Conservation (phyloP, 345 rosid species). For the Acer negundo region DNA sequence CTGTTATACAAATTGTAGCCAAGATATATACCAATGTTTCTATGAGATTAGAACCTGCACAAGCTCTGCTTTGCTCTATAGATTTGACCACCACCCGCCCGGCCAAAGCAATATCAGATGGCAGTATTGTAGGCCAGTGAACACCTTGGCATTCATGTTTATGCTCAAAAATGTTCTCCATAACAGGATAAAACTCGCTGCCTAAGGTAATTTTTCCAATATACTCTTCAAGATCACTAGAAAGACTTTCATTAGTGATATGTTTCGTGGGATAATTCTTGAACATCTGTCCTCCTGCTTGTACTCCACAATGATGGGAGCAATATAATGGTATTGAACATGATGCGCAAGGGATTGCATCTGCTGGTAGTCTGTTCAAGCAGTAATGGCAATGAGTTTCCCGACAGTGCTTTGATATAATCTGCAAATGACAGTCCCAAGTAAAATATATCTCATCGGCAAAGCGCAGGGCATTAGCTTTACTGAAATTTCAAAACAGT, state of each 20-base stretch:
- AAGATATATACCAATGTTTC: constrained; percentile 47
- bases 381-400: constrained; percentile 86
- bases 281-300: constrained; percentile 49
- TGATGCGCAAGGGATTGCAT: constrained; percentile 66
- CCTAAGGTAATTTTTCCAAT: constrained; percentile 38
- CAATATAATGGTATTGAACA: constrained; percentile 81
- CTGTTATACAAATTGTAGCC: neutral
- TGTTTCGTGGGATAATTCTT: constrained; percentile 25
- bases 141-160: constrained; percentile 79
- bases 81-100: constrained; percentile 66
- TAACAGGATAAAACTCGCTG: constrained; percentile 22
- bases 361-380: constrained; percentile 72
- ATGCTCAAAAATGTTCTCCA: constrained; percentile 60
- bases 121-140: constrained; percentile 76
- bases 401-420: constrained; percentile 63
- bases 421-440: constrained; percentile 35
- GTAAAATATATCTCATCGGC: constrained; percentile 7
- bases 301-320: constrained; percentile 63
- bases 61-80: constrained; percentile 38
- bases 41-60: constrained; percentile 30
- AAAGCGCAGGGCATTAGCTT: neutral
- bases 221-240: constrained; percentile 41
- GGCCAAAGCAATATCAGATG: constrained; percentile 74
- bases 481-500: neutral
- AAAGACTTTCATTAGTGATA: constrained; percentile 22